Evolutionary conservation across 2,329 filamentous ascomycete genomes (phyloP).

Genomic region (Decorospora gaudefroyi): DNA sequence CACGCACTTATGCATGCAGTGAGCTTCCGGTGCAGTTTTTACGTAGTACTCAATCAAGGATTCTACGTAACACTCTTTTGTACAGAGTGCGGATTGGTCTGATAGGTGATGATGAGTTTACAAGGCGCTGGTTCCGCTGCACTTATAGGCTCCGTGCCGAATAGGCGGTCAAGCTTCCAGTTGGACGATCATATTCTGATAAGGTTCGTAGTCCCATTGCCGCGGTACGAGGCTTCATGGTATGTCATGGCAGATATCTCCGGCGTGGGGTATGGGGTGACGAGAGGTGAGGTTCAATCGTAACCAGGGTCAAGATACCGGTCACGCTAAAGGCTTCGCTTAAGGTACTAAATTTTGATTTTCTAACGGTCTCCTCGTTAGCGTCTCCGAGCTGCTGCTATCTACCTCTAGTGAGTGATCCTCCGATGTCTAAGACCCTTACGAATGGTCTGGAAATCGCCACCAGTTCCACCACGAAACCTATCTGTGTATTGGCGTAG

Average conservation of each 20-base stretch:
- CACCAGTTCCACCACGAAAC: not conserved
- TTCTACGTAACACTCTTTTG: slow-evolving; percentile 20
- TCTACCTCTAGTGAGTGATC: slow-evolving; percentile 30
- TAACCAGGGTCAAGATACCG: slow-evolving; percentile 28
- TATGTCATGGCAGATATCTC: not conserved
- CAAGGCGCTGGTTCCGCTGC: not conserved
- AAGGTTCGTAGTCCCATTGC: not conserved
- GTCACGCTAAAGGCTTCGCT: slow-evolving; percentile 19
- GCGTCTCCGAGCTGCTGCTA: slow-evolving; percentile 20
- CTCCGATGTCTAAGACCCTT: slow-evolving; percentile 27
- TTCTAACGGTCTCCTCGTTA: slow-evolving; percentile 29
- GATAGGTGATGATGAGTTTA: slow-evolving; percentile 12
- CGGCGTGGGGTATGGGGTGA: slow-evolving; percentile 27
- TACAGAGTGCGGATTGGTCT: slow-evolving; percentile 11
- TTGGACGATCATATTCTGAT: not conserved
- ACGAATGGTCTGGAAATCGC: slow-evolving; percentile 17
- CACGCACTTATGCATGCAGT: slow-evolving; percentile 27
- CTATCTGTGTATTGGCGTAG: slow-evolving; percentile 23
- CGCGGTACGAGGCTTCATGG: too few relatives aligned
- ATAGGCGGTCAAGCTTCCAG: slow-evolving; percentile 19
- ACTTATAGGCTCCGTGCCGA: slow-evolving; percentile 1
- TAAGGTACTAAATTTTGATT: too few relatives aligned
- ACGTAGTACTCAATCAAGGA: slow-evolving; percentile 27
- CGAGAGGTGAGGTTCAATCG: slow-evolving; percentile 26
- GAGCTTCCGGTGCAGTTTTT: slow-evolving; percentile 26